A percentile compares a stretch with the other conserved stretches of the same genome.
Conservation (phyloP, 2,329 filamentous ascomycete genomes). For the Diaporthe humulicola region DNA sequence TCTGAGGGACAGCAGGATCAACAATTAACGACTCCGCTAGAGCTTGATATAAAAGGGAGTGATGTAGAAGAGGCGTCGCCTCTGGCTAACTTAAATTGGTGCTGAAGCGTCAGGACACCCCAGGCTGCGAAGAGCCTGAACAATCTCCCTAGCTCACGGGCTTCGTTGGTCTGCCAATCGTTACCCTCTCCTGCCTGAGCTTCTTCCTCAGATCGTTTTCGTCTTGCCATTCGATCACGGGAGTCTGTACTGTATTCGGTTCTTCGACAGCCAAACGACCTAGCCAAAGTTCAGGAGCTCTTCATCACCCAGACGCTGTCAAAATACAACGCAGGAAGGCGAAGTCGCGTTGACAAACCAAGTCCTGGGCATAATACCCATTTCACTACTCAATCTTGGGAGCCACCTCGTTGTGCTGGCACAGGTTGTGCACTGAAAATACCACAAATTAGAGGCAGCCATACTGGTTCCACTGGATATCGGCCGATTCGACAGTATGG, state of each 20-base stretch:
- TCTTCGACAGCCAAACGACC: no score
- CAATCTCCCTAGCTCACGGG: no score
- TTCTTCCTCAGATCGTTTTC: background rate
- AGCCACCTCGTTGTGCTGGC: no score
- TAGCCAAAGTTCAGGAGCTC: no score
- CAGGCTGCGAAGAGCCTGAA: background rate
- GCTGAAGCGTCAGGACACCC: background rate
- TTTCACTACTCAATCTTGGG: background rate
- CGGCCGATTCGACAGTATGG: background rate
- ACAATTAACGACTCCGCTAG: background rate
- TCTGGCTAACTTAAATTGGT: background rate
- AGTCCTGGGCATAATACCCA: background rate
- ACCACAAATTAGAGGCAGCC: no score
- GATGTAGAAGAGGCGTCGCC: background rate
- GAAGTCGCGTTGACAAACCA: background rate
- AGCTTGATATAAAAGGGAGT: no score
- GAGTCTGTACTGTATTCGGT: background rate
- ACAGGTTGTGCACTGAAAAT: no score
- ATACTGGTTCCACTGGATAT: no score
- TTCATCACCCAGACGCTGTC: background rate
- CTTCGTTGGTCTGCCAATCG: no score
- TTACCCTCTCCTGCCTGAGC: background rate
- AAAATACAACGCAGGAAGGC: no score
- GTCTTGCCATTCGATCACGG: background rate
- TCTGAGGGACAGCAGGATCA: background rate